Conservation (phyloP, 2,329 filamentous ascomycete genomes). For the Pezicula radicicola region DNA sequence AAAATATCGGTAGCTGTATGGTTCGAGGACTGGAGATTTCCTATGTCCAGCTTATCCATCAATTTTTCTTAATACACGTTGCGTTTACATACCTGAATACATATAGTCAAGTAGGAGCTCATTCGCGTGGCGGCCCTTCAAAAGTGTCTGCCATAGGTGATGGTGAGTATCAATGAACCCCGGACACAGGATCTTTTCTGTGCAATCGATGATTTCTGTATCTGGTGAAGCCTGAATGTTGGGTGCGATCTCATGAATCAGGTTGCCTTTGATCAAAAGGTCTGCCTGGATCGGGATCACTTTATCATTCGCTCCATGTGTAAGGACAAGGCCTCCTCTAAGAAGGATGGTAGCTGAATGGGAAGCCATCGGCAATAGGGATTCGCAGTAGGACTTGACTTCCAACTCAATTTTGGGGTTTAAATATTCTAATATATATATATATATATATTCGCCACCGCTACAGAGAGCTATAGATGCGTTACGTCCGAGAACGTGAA, state of each 20-base stretch:
- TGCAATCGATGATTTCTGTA: conserved; percentile 32
- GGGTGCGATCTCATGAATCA: conserved; percentile 29
- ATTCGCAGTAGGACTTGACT: too few relatives aligned
- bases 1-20: conserved; percentile 41
- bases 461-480: too few relatives aligned
- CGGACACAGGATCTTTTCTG: conserved; percentile 30
- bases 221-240: conserved; percentile 16
- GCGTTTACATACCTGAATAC: conserved; percentile 28
- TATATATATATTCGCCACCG: too few relatives aligned
- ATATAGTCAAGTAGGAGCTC: conserved; percentile 40
- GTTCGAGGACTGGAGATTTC: conserved; percentile 33
- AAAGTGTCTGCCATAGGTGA: conserved; percentile 27
- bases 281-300: conserved; percentile 28
- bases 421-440: too few relatives aligned
- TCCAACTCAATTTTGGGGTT: too few relatives aligned
- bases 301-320: conserved; percentile 29
- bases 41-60: too few relatives aligned
- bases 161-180: conserved; percentile 35
- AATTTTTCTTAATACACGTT: too few relatives aligned
- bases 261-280: conserved; percentile 24
- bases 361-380: too few relatives aligned
- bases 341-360: conserved; percentile 30
- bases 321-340: conserved; percentile 32
- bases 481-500: too few relatives aligned
- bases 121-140: conserved; percentile 35